Conservation (phyloP, 208 protist species). For the Zelonia costaricensis region DNA sequence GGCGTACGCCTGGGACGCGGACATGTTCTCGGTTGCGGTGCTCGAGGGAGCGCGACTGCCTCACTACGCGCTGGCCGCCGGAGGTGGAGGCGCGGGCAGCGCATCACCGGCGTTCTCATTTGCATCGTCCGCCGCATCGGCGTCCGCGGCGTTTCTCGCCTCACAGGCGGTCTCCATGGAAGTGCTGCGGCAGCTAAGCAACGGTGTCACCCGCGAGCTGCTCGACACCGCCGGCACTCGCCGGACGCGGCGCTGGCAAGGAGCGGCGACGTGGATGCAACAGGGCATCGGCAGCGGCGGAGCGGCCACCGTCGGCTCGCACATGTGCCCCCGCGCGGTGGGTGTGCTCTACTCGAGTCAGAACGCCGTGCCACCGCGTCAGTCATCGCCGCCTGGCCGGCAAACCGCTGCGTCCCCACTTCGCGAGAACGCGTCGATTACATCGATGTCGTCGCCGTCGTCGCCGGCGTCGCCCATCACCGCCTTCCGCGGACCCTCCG, state of each 20-base stretch:
- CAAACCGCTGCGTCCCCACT: not conserved
- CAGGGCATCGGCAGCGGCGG: conserved; percentile 19
- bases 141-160: conserved; percentile 14
- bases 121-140: not conserved
- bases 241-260: conserved; percentile 38
- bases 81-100: not conserved
- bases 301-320: conserved; percentile 10
- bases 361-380: conserved; percentile 12
- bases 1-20: conserved; percentile 68
- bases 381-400: not conserved
- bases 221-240: conserved; percentile 37
- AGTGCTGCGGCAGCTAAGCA: conserved; percentile 61
- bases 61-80: not conserved
- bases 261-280: conserved; percentile 42
- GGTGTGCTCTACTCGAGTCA: conserved; percentile 32
- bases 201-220: conserved; percentile 45
- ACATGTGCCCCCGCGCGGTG: conserved; percentile 30
- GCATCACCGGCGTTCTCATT: conserved; percentile 1
- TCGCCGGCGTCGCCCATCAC: not conserved
- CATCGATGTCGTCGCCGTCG: not conserved
- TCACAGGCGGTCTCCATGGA: conserved; percentile 41
- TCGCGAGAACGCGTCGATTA: not conserved
- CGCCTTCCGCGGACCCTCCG: conserved; percentile 4
- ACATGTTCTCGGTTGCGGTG: conserved; percentile 80
- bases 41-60: conserved; percentile 28